Evolutionary conservation across 345 rosid species (phyloP), one percentile per base, ranked within the genome.

Genomic region (Lepidium didymum): DNA sequence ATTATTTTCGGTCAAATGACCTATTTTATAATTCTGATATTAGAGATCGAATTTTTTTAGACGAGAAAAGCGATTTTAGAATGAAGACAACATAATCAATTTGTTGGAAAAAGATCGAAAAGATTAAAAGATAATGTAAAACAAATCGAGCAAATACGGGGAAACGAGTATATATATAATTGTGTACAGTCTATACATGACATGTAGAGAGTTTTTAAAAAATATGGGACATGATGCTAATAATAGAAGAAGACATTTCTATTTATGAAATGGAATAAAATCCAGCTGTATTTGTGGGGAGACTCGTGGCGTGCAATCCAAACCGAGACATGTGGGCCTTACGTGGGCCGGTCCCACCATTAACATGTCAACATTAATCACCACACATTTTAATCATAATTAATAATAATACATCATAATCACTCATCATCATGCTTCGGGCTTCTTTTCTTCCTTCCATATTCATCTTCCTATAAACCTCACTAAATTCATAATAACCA

Each of bases 311-410:
- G 66, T 72, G 75, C 62, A 64, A 41, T 50, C 56, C 33, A 69
- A 70, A 61, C 51, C 18, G 31, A 57, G 56, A 50, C 49, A 77
- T 46, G 79, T 62, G 67, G 64, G 14, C 15, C 54, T 70, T 77
- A 74, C 69, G 77, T 64, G 77, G 68, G 21, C 40, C 2, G 75
- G 69, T 62, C 83, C 79, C 64, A 68, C 59, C 61, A 40, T 56
- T 1, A n/a, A n/a, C n/a, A n/a, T n/a, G n/a, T n/a, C n/a, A n/a
- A n/a, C n/a, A n/a, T n/a, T n/a, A 54, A 45, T 23, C 58, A 64
- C 16, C 16, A 64, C 69, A 29, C 49, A 44, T 14, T 25, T 25
- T 36, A 45, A 45, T 27, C 40, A 71, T 42, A 25, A 25, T 25
- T n/a, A n/a, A n/a, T n/a, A n/a, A n/a, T n/a, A n/a, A n/a, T 19